Base-by-base conservation (phyloP, 2,329 filamentous ascomycete genomes). In the Cercospora berteroae region DNA sequence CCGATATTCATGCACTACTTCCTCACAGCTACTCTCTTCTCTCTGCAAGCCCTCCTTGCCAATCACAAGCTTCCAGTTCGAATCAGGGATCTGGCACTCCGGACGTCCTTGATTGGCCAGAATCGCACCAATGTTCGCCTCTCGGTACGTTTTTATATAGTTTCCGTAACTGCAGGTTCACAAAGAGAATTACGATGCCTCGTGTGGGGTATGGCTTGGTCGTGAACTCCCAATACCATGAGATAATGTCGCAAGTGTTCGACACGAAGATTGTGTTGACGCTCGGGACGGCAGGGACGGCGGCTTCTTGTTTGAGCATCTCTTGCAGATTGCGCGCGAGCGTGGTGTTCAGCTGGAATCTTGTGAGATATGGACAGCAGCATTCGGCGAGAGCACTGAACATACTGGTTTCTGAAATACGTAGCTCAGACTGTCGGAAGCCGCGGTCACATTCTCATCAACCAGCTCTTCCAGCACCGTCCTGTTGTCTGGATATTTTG, bases 221-320 rank as follows among this genome's bases (percentile, higher is more conserved):
- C 1, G 42, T 61, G 42, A 72, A 68, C 27, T 72, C 69, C 65
- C 68, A 72, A 29, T 70, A 72, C 69, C 69, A 72, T n/a, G 70
- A 70, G n/a, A 70, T 70, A 9, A 64, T 69, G 42, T 71, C 70
- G 23, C 70, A 72, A 56, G 60, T 70, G 44, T 70, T 60, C 5
- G 65, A 56, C 10, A 67, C 57, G 61, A 69, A 72, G 60, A 72
- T 65, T 16, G 70, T 70, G 25, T 58, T 67, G 39, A 72, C 62
- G 13, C 42, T 48, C 16, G 42, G 62, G 1, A 67, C 65, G 7
- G 66, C 31, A 16, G 67, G 67, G 0, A 69, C 63, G 8, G 68
- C 42, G 13, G 65, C 58, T 64, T 72, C 69, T 52, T 72, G 70
- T 13, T 65, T 44, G 23, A 72, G 67, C 33, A 72, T 64, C 31